Evolutionary conservation across 106 monocot genomes (phyloP).

Genomic region (Dendrobium officinale): DNA sequence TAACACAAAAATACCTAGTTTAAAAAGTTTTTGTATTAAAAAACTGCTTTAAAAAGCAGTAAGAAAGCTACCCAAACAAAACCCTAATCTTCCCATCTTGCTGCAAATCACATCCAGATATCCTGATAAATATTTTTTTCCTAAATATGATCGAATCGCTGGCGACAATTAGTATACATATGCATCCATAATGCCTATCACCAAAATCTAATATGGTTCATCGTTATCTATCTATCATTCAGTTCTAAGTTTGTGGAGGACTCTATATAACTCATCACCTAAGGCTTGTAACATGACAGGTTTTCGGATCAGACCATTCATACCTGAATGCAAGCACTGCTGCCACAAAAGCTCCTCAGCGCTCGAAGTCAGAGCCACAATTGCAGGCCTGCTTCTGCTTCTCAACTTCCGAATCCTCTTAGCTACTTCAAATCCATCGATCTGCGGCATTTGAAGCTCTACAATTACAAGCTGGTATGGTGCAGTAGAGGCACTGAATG

Average conservation of each 20-base stretch:
- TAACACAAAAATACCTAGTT: too few species aligned
- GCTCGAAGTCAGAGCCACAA: conserved; percentile 42
- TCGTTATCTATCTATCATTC: neutral
- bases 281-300: conserved; percentile 37
- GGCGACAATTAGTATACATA: too few species aligned
- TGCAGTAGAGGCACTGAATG: conserved; percentile 11
- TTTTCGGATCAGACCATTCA: conserved; percentile 54
- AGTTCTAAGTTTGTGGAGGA: conserved; percentile 34
- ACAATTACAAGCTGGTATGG: conserved; percentile 46
- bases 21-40: too few species aligned
- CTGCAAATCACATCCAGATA: too few species aligned
- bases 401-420: conserved; percentile 31
- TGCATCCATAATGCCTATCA: too few species aligned
- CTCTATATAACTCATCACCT: conserved; percentile 46
- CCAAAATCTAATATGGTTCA: too few species aligned
- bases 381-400: conserved; percentile 27
- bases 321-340: conserved; percentile 44
- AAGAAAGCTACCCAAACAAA: too few species aligned
- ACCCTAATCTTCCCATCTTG: too few species aligned
- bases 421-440: conserved; percentile 39
- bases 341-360: conserved; percentile 40
- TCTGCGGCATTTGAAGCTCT: conserved; percentile 28
- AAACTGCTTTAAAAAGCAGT: too few species aligned
- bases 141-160: too few species aligned
- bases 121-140: too few species aligned